Conservation (phyloP, 768 basidiomycete species). For the Kwoniella europaea region DNA sequence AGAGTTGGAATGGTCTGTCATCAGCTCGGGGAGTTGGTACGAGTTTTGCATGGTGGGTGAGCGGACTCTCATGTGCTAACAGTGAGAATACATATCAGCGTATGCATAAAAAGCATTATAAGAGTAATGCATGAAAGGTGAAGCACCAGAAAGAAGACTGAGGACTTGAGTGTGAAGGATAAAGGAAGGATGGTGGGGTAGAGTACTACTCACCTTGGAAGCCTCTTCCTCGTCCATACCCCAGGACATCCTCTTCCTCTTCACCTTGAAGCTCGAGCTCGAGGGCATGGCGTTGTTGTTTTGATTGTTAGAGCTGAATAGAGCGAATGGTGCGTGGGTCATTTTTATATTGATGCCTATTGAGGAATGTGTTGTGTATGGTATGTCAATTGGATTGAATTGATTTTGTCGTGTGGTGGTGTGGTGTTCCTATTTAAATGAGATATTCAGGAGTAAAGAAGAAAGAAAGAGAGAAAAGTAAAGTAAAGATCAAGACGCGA, state of each 20-base stretch:
- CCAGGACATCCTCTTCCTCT: slow-evolving; percentile 46
- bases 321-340: slow-evolving; percentile 30
- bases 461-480: slow-evolving; percentile 2
- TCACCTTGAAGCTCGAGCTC: slow-evolving; percentile 38
- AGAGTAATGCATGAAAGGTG: too few relatives aligned
- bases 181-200: slow-evolving; percentile 3
- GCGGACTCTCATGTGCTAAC: slow-evolving; percentile 42
- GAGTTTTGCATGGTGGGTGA: slow-evolving; percentile 39
- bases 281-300: slow-evolving; percentile 24
- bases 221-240: slow-evolving; percentile 37
- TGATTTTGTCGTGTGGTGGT: background rate
- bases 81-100: slow-evolving; percentile 5
- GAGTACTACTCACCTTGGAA: slow-evolving; percentile 33
- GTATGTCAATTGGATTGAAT: background rate
- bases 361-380: background rate
- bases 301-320: slow-evolving; percentile 19
- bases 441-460: slow-evolving; percentile 15
- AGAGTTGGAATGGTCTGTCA: slow-evolving; percentile 48
- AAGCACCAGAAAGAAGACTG: too few relatives aligned
- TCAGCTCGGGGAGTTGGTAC: slow-evolving; percentile 35
- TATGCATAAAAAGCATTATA: background rate
- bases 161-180: background rate
- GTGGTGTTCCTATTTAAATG: slow-evolving; percentile 5
- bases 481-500: slow-evolving; percentile 20
- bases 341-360: background rate